Evolutionary conservation across 257 asterid species (phyloP), one percentile per base, ranked within the genome.

Genomic region (Solanum pimpinellifolium): DNA sequence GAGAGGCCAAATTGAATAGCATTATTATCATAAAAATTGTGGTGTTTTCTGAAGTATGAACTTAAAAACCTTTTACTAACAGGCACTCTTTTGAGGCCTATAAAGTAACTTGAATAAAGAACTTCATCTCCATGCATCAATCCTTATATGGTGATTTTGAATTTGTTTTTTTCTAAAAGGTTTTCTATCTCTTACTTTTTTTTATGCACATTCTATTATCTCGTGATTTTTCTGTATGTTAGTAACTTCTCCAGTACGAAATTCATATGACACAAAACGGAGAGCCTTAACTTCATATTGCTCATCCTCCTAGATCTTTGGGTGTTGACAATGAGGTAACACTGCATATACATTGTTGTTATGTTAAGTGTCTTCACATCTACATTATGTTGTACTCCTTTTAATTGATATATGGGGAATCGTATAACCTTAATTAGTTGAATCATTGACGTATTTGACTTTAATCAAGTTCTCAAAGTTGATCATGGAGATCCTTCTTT

Each of bases 251-350:
- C 98, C 94, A 31, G 3, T 31, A 31, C 3, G 33, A 31, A 31
- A 31, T 3, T 31, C 33, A 31, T 31, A 87, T 96, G 94, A 91
- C 86, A 89, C 97, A 90, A 87, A 92, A 87, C 49, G 95, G 98
- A 21, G 98, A 92, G 85, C 94, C 95, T 87, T 95, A 94, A 87
- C 94, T 96, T 87, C 97, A 98, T 44, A 86, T 87, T 85, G 88
- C 86, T 37, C 88, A 88, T 37, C 88, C 88, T 31, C 90, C 88
- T 31, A 98, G 93, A 90, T 66, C 74, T 11, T 89, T 94, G 68
- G 93, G 89, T 31, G 33, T 31, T 86, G 94, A 94, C 80, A 90
- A 66, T 60, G 37, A 35, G 37, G 37, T 35, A 35, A 35, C 37
- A 35, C 37, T 35, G 6, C 6, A 4, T 35, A 0, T 20, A 42